These are phyloP conservation scores for Cordia subcordata DNA, from an alignment of 257 asterid genomes.

Conservation along the genomic window DNA sequence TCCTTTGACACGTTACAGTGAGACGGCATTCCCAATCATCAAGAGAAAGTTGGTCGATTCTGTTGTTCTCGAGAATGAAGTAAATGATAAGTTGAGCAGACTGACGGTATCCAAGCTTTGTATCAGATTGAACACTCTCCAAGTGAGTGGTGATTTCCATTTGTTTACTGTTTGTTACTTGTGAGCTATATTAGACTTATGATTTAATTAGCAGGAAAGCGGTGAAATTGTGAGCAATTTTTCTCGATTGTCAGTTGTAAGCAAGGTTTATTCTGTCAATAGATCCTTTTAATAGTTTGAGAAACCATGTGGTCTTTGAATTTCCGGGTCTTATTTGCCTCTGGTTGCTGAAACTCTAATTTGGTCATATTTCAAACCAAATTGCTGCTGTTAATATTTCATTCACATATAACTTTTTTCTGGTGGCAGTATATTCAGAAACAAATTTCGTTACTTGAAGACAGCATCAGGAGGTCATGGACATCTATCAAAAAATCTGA, in stretches of 20 bases:
- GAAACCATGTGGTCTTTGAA: too few relatives aligned
- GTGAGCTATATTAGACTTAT: background rate
- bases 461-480: conserved; percentile 85
- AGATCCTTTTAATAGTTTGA: too few relatives aligned
- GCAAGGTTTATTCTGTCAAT: too few relatives aligned
- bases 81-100: conserved; percentile 54
- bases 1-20: conserved; percentile 91
- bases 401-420: conserved; percentile 12
- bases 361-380: background rate
- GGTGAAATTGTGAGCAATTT: too few relatives aligned
- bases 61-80: conserved; percentile 48
- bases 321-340: too few relatives aligned
- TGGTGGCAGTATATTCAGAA: conserved; percentile 81
- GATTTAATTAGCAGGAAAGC: too few relatives aligned
- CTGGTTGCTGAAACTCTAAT: background rate
- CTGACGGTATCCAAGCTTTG: conserved; percentile 82
- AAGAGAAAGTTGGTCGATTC: conserved; percentile 67
- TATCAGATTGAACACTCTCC: conserved; percentile 82
- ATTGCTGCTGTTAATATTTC: conserved; percentile 2
- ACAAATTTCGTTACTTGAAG: conserved; percentile 68
- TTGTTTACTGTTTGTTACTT: conserved; percentile 7
- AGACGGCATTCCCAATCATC: conserved; percentile 70
- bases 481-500: conserved; percentile 38
- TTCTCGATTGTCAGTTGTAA: too few relatives aligned
- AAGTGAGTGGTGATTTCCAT: conserved; percentile 47